Conservation (phyloP, 2,329 filamentous ascomycete species). For the Calonectria pteridis region DNA sequence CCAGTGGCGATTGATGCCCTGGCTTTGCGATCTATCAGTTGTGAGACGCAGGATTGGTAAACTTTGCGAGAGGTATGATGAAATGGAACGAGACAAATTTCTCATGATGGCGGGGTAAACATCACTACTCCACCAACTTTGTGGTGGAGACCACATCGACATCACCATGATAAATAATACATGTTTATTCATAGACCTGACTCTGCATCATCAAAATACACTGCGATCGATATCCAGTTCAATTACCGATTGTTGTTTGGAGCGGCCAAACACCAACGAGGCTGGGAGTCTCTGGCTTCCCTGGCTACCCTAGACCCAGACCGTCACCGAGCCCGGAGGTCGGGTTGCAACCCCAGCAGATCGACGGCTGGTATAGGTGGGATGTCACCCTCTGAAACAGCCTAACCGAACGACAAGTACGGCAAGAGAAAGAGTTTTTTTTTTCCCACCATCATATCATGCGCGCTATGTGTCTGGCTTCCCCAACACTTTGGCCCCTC, state of each 20-base stretch:
- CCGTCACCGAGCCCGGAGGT: not conserved
- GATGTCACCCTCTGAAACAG: constrained; percentile 3
- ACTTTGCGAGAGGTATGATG: not conserved
- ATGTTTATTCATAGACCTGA: not conserved
- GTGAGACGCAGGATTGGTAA: not conserved
- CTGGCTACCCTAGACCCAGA: not conserved
- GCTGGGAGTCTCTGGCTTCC: not conserved
- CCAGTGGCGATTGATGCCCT: not conserved
- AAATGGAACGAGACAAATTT: not conserved
- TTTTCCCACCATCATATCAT: not conserved
- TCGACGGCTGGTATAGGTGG: not conserved
- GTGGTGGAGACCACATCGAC: not conserved
- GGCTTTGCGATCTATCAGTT: not conserved
- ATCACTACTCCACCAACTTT: not conserved
- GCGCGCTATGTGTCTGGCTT: not conserved
- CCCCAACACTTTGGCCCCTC: not conserved
- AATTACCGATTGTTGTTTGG: not conserved
- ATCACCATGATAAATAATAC: not conserved
- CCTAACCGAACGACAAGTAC: not conserved
- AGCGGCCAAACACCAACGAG: not conserved
- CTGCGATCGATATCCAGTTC: not conserved
- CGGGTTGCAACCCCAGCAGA: not conserved
- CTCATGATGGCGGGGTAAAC: constrained; percentile 18
- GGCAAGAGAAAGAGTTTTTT: not conserved
- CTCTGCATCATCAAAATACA: not conserved